These are phyloP conservation scores for Chionographis japonica DNA, from an alignment of 106 monocot genomes.

Conservation along the genomic window DNA sequence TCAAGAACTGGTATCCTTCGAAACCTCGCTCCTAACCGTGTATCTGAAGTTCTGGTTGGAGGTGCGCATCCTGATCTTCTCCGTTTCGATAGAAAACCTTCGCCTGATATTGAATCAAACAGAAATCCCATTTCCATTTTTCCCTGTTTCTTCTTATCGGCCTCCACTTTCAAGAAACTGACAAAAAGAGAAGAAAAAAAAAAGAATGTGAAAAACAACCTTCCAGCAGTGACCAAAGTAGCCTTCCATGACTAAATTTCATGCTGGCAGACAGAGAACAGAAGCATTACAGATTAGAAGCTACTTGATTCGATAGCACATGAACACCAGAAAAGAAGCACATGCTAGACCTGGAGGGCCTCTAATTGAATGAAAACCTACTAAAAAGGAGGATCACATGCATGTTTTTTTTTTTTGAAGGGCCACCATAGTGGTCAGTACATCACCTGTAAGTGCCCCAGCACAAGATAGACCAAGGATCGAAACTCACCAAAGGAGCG, in stretches of 20 bases:
- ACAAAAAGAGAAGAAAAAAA: not conserved
- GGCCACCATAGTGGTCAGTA: too few relatives aligned
- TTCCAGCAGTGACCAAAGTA: not conserved
- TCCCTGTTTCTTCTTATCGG: conserved; percentile 29
- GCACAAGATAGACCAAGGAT: too few relatives aligned
- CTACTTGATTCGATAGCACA: too few relatives aligned
- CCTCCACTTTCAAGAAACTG: conserved; percentile 66
- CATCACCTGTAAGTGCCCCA: too few relatives aligned
- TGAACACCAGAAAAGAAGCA: too few relatives aligned
- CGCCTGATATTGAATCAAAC: conserved; percentile 39
- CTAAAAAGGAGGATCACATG: too few relatives aligned
- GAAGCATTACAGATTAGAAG: too few relatives aligned
- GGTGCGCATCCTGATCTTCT: conserved; percentile 30
- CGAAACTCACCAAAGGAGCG: too few relatives aligned
- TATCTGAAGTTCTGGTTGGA: conserved; percentile 16
- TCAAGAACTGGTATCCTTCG: conserved; percentile 57
- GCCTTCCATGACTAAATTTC: not conserved
- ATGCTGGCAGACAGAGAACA: not conserved
- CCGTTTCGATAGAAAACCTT: conserved; percentile 48
- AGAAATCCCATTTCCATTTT: conserved; percentile 65
- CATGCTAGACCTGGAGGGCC: too few relatives aligned
- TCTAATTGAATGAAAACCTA: too few relatives aligned
- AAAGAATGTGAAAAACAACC: not conserved
- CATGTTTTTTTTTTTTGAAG: too few relatives aligned
- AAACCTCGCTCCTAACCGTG: conserved; percentile 49